These are phyloP conservation scores for Turritis glabra DNA, from an alignment of 345 rosid genomes.

Conservation along the genomic window DNA sequence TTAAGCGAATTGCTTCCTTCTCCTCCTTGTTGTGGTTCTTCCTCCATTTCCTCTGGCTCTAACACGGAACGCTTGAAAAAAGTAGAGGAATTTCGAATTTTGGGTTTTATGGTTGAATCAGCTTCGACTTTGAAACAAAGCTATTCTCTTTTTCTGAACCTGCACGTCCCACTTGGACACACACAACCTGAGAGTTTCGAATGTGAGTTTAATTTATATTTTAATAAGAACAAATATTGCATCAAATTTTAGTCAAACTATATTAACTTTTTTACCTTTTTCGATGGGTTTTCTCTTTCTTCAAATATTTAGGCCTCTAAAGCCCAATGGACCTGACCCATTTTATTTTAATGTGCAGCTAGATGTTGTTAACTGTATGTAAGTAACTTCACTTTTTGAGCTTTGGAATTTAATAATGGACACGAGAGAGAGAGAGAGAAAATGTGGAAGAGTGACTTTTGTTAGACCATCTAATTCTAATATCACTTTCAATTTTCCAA, in stretches of 20 bases:
- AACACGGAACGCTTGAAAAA: conserved; percentile 29
- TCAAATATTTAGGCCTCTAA: background rate
- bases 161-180: too few species aligned
- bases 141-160: background rate
- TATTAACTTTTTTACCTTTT: background rate
- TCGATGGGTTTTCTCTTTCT: background rate
- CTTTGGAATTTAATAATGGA: background rate
- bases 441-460: background rate
- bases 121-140: background rate
- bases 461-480: background rate
- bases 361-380: too few species aligned
- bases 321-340: background rate
- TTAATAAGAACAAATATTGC: too few species aligned
- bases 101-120: conserved; percentile 10
- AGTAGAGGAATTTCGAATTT: background rate
- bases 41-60: conserved; percentile 23
- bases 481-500: background rate
- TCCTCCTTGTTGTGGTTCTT: conserved; percentile 9
- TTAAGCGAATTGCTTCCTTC: conserved; percentile 38
- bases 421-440: background rate
- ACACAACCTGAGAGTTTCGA: too few species aligned
- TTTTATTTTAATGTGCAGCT: too few species aligned
- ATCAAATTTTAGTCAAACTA: background rate
- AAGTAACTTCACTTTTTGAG: too few species aligned
- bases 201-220: too few species aligned